Evolutionary conservation across 306 rosid genomes (phyloP), one percentile per base, ranked within the genome.

Genomic region (Potentilla sterilis): DNA sequence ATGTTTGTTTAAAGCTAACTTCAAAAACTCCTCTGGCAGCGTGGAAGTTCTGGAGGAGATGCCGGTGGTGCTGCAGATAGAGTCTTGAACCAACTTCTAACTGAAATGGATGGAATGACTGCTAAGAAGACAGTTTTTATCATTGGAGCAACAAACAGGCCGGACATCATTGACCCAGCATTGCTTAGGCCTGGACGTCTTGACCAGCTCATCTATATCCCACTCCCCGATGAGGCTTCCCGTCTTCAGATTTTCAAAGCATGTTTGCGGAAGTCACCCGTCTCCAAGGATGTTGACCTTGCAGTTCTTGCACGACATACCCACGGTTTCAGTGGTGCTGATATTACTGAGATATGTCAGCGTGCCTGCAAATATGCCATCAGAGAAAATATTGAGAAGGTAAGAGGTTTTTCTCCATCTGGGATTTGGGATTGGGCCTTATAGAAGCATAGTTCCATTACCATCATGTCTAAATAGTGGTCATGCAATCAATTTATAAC

Each of bases 21-120:
- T 73, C 2, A 16, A 37, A 65, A 13, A 14, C 64, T 28, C 74
- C 35, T 76, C 67, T 32, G 74, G 69, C 84, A 90, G 92, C 83
- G 90, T 75, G 92, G 96, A 6, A 59, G 76, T 55, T 87, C 92
- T 18, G 79, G 22, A 19, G 92, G 96, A 67, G 92, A 86, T 78
- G 92, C 88, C 44, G 92, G 96, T 11, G 96, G 96, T 68, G 89
- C 90, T 65, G 88, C 89, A 43, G 92, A 90, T 78, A 84, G 96
- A 78, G 96, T 90, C 74, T 74, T 88, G 85, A 90, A 90, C 83
- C 96, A 90, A 81, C 87, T 89, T 19, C 81, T 87, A 42, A 87
- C 95, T 42, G 92, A 89, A 84, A 89, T 89, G 95, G 95, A 89
- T 77, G 95, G 95, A 21, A 87, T 89, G 92, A 78, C 82, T 41